Base-by-base conservation (phyloP, 495 filamentous ascomycete species). In the Xylaria sp. region DNA sequence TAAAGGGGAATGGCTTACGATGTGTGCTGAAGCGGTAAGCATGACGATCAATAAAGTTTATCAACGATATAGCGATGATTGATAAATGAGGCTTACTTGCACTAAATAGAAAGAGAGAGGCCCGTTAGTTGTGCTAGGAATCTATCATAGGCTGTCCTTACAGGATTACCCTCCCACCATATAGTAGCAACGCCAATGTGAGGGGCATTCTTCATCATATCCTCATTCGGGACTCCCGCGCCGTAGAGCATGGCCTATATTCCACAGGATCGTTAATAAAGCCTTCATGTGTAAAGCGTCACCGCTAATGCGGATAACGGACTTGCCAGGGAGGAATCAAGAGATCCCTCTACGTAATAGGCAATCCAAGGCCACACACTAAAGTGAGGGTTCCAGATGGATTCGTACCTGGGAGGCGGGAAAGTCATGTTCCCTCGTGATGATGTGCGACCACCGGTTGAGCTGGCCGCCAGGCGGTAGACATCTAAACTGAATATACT, bases 141-240 rank as follows among this genome's bases (percentile, higher is more conserved):
- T 12, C 5, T 1, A 4, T 26, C 1, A 5, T 0, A 43, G 37
- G 9, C 35, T 8, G 12, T 33, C 62, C 70, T 67, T 24, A 72
- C 70, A 62, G 96, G 94, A 78, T 99, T 99, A 35, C 96, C 96
- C 80, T 99, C 96, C 94, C 95, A 99, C 95, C 95, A 98, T 3
- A 98, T 93, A 7, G 93, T 93, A 8, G 95, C 92, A 70, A 90
- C 85, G 33, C 96, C 96, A 15, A 99, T 93, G 69, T 99, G 96
- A 8, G 95, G 94, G 64, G 90, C 91, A 66, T 88, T 96, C 79
- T 94, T 93, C 94, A 98, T 97, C 73, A 92, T 87, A 37, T 95
- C 86, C 74, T 88, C 85, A 74, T 94, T 86, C 17, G 94, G 94
- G 37, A 98, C 91, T 33, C 96, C 96, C 12, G 95, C 95, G 7